A percentile compares a stretch with the other conserved stretches of the same genome.
These are phyloP conservation scores for Colletotrichum lindemuthianum DNA, from an alignment of 2,329 filamentous ascomycete genomes.

Conservation along the genomic window DNA sequence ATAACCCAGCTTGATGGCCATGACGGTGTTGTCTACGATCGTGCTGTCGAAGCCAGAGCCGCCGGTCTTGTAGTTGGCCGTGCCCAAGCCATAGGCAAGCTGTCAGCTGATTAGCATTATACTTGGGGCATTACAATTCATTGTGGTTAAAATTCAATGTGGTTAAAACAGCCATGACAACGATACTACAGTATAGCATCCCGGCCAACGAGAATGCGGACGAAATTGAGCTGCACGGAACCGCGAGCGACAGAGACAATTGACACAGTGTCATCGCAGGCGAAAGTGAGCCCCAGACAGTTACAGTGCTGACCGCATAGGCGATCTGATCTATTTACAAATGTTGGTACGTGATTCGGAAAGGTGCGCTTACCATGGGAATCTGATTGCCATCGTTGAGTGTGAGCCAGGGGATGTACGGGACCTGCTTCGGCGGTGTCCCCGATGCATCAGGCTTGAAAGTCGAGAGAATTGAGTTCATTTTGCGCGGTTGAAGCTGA, in stretches of 20 bases:
- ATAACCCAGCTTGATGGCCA: constrained; percentile 76
- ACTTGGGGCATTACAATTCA: constrained; percentile 3
- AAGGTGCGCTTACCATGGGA: constrained; percentile 65
- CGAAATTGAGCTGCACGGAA: too few species aligned
- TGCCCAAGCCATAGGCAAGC: constrained; percentile 79
- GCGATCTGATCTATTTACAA: not conserved
- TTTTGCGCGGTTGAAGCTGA: constrained; percentile 38
- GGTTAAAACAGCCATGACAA: not conserved
- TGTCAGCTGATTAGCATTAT: constrained; percentile 42
- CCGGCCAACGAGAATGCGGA: too few species aligned
- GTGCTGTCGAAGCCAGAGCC: constrained; percentile 65
- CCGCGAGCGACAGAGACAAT: too few species aligned
- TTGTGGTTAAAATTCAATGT: not conserved
- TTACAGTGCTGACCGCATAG: constrained; percentile 6
- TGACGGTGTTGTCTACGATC: constrained; percentile 60
- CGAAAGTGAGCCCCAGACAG: too few species aligned
- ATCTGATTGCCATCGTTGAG: constrained; percentile 80
- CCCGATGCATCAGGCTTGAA: constrained; percentile 53
- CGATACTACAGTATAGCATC: too few species aligned
- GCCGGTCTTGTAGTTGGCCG: constrained; percentile 69
- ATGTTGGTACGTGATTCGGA: not conserved
- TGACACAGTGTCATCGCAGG: too few species aligned
- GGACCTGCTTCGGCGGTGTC: constrained; percentile 51
- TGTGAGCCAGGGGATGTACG: constrained; percentile 67
- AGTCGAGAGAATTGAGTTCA: constrained; percentile 55